These are phyloP conservation scores for Somion occarium DNA, from an alignment of 1,284 basidiomycete genomes.

Conservation along the genomic window DNA sequence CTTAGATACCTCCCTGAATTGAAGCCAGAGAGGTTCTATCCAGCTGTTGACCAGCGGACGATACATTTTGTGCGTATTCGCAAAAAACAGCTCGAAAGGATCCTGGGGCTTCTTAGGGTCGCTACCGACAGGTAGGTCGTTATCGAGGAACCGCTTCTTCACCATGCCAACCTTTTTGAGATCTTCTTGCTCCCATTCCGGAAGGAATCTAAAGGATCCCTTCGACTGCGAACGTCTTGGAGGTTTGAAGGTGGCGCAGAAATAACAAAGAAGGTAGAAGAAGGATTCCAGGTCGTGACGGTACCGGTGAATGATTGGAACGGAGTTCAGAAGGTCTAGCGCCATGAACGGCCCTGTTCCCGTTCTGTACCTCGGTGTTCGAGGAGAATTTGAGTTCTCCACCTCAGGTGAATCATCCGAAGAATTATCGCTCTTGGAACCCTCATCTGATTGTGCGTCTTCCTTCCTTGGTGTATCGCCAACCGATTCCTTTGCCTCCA, in stretches of 20 bases:
- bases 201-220: background rate
- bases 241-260: background rate
- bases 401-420: background rate
- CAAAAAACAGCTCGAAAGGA: background rate
- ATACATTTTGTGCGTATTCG: background rate
- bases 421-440: too few species aligned
- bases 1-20: too few species aligned
- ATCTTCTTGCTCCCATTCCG: background rate
- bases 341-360: slow-evolving; percentile 28
- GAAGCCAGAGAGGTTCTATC: background rate
- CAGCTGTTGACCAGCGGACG: background rate
- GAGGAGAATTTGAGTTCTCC: background rate
- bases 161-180: background rate
- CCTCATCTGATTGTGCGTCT: background rate
- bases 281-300: slow-evolving; percentile 8
- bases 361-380: slow-evolving; percentile 14
- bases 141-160: background rate
- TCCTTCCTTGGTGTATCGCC: background rate
- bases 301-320: background rate
- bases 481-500: too few species aligned
- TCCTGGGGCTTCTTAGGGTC: background rate
- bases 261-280: slow-evolving; percentile 2
- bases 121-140: too few species aligned
- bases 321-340: slow-evolving; percentile 12
- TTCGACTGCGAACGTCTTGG: background rate